Evolutionary conservation across 1,284 basidiomycete species (phyloP), one percentile per base, ranked within the genome.

Genomic region (Psilocybe mexicana): DNA sequence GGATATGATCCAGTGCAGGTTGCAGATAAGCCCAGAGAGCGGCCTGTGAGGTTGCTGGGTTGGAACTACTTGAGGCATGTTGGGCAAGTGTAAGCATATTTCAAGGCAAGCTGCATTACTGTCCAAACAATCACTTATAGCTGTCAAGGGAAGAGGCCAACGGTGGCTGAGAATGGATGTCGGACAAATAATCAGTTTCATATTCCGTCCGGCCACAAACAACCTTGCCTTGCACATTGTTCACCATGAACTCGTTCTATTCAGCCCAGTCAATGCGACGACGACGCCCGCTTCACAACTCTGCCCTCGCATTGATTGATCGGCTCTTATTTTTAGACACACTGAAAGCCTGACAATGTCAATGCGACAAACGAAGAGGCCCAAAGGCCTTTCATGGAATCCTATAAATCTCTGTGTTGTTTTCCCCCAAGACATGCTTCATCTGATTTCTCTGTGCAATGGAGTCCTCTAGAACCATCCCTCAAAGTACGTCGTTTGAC

Each of bases 1-100:
- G 75, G 66, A 91, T 88, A 69, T 90, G 87, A 68, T 89, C 83
- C 45, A 91, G 74, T 7, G 88, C 88, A 35, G 89, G 88, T 54
- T 83, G 76, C 46, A 90, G 72, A 71, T 90, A 90, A 12, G 83
- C 82, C 88, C 88, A 90, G 47, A 91, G 78, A 1, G 86, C 76
- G 47, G 84, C 77, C 25, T 90, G 75, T 0, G 87, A 88, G 5
- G 85, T 84, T 10, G 88, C 78, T 30, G 89, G 89, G 70, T 90
- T 88, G 26, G 87, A 84, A 66, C 86, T 88, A 40, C 85, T 84
- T 5, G 82, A 80, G 33, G 82, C 76, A 55, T 79, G 82, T 67
- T 81, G 86, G 63, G 76, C 79, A 73, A 81, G 74, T 55, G 75
- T 74, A 33, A 75, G 69, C 47, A 73, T 67, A 44, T 48, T 51